phyloP scores from a whole-genome alignment of 2,329 filamentous ascomycete genomes.

The Penicillium sp. region DNA sequence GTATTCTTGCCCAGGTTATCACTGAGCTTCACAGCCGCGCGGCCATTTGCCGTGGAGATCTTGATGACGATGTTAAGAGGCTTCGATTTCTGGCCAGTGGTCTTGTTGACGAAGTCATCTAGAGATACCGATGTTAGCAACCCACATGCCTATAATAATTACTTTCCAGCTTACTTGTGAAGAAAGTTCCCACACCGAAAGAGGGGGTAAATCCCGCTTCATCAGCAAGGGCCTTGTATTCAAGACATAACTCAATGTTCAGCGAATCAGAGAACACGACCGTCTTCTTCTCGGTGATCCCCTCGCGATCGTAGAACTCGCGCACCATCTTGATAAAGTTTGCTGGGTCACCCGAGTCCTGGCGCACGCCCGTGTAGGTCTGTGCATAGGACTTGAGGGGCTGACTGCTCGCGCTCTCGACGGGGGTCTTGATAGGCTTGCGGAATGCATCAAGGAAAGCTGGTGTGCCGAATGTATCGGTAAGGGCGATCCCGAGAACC shows the following conservation, averaged over 20 bases:
- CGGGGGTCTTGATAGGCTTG: conserved; percentile 58
- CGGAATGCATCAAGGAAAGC: conserved; percentile 84
- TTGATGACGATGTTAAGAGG: conserved; percentile 99
- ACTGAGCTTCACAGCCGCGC: conserved; percentile 86
- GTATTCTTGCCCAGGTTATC: conserved; percentile 94
- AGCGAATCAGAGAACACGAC: conserved; percentile 96
- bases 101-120: conserved; percentile 77
- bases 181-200: conserved; percentile 92
- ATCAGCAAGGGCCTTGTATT: conserved; percentile 85
- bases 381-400: conserved; percentile 69
- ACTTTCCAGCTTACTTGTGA: conserved; percentile 65
- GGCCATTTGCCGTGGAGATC: conserved; percentile 77
- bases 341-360: conserved; percentile 84
- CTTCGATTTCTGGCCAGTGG: conserved; percentile 75
- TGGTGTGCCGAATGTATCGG: conserved; percentile 93
- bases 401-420: conserved; percentile 38
- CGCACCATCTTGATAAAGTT: conserved; percentile 77
- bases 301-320: conserved; percentile 73
- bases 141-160: background rate
- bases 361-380: conserved; percentile 78
- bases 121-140: conserved; percentile 1
- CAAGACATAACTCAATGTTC: conserved; percentile 83
- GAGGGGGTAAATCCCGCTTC: conserved; percentile 76
- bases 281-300: conserved; percentile 76
- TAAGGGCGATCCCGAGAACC: conserved; percentile 83